These are phyloP conservation scores for Stellera chamaejasme DNA, from an alignment of 345 rosid genomes.

Conservation along the genomic window DNA sequence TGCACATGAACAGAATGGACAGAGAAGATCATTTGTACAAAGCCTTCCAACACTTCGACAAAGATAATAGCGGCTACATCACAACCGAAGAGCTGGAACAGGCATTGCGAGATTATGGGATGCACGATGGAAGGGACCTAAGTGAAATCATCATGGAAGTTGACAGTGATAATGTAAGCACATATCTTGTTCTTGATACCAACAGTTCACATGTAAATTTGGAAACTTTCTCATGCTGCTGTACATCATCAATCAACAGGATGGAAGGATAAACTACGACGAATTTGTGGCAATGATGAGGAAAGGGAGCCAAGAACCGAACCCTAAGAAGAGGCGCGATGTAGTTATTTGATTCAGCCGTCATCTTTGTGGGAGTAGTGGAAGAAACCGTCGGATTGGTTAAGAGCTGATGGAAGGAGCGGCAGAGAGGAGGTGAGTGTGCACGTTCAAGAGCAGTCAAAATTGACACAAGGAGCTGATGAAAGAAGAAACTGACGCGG, in stretches of 20 bases:
- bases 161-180: conserved; percentile 47
- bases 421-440: no score
- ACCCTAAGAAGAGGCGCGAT: conserved; percentile 87
- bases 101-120: conserved; percentile 46
- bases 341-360: conserved; percentile 16
- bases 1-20: conserved; percentile 58
- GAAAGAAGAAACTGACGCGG: no score
- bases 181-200: not conserved
- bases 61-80: conserved; percentile 70
- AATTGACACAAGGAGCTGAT: no score
- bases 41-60: conserved; percentile 71
- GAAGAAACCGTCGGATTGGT: no score
- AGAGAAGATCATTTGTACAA: conserved; percentile 70
- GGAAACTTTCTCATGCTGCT: no score
- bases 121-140: conserved; percentile 51
- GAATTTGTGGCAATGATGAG: conserved; percentile 98
- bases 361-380: no score
- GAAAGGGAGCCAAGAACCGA: conserved; percentile 80
- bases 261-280: conserved; percentile 88
- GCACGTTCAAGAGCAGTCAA: no score
- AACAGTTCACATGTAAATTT: no score
- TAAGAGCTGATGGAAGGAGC: no score
- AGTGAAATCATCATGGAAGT: conserved; percentile 52
- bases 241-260: conserved; percentile 27
- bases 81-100: conserved; percentile 59